Conservation (phyloP, 2,329 filamentous ascomycete genomes). For the Claviceps cyperi region DNA sequence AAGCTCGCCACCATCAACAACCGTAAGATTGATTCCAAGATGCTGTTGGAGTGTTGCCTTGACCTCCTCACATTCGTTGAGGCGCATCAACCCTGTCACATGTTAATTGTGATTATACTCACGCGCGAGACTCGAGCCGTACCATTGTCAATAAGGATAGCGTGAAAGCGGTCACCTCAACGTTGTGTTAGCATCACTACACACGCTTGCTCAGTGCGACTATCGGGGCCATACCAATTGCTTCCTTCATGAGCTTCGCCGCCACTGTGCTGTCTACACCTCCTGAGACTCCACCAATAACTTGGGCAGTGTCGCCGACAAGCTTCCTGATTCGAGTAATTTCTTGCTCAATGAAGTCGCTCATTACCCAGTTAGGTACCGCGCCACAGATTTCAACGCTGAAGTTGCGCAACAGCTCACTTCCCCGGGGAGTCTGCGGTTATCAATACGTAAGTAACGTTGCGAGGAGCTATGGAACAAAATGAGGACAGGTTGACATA, state of each 20-base stretch:
- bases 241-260: conserved; percentile 71
- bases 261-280: conserved; percentile 86
- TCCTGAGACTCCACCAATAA: conserved; percentile 50
- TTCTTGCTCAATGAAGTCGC: conserved; percentile 66
- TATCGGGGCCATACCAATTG: conserved; percentile 39
- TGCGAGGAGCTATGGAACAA: neutral
- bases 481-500: conserved; percentile 4
- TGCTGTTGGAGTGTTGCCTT: conserved; percentile 65
- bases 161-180: conserved; percentile 25
- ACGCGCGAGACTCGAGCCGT: neutral
- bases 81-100: conserved; percentile 46
- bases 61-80: conserved; percentile 72
- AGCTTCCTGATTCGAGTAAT: conserved; percentile 66
- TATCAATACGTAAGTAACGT: neutral
- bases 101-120: conserved; percentile 18
- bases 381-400: conserved; percentile 69
- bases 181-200: neutral
- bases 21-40: conserved; percentile 79
- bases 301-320: conserved; percentile 70
- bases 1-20: conserved; percentile 62
- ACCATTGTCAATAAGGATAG: conserved; percentile 70
- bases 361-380: conserved; percentile 70
- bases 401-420: conserved; percentile 66
- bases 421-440: conserved; percentile 38
- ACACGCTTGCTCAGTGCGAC: neutral